These are phyloP conservation scores for Nepenthes alata DNA, from an alignment of 179 eudicot species.

Conservation along the genomic window DNA sequence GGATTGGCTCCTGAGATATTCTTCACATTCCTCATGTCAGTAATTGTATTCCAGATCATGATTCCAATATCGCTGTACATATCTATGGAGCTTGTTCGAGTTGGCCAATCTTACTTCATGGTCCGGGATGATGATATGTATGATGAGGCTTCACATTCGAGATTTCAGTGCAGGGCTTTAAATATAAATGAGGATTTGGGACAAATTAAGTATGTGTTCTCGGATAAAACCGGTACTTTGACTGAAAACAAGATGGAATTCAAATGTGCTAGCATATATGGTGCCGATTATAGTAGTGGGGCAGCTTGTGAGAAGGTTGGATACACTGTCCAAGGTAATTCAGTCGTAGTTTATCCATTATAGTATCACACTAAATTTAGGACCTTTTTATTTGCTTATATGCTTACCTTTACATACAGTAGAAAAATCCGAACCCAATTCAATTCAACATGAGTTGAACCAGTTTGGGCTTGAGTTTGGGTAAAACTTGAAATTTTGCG, in stretches of 20 bases:
- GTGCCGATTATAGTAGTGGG: constrained; percentile 54
- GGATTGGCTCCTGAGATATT: constrained; percentile 80
- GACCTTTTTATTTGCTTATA: neutral
- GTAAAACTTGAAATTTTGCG: too few relatives aligned
- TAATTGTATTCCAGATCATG: constrained; percentile 92
- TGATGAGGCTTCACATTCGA: constrained; percentile 57
- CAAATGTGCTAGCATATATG: constrained; percentile 83
- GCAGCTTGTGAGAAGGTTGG: constrained; percentile 28
- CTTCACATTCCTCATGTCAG: constrained; percentile 89
- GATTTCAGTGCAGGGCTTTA: constrained; percentile 89
- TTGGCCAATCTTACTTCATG: constrained; percentile 99
- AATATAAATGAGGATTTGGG: constrained; percentile 98
- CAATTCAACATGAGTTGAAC: too few relatives aligned
- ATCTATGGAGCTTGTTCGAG: constrained; percentile 98
- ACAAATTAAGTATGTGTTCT: constrained; percentile 84
- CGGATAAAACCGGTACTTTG: constrained; percentile 95
- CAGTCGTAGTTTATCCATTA: neutral
- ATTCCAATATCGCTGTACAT: constrained; percentile 92
- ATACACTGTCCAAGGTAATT: constrained; percentile 47
- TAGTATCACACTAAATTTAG: too few relatives aligned
- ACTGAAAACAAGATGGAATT: constrained; percentile 99
- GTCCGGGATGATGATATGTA: constrained; percentile 59
- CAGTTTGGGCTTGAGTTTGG: too few relatives aligned
- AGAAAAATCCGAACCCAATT: too few relatives aligned
- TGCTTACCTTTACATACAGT: neutral